Conservation (phyloP, 1,284 basidiomycete species). For the Trichosporon ovoides region DNA sequence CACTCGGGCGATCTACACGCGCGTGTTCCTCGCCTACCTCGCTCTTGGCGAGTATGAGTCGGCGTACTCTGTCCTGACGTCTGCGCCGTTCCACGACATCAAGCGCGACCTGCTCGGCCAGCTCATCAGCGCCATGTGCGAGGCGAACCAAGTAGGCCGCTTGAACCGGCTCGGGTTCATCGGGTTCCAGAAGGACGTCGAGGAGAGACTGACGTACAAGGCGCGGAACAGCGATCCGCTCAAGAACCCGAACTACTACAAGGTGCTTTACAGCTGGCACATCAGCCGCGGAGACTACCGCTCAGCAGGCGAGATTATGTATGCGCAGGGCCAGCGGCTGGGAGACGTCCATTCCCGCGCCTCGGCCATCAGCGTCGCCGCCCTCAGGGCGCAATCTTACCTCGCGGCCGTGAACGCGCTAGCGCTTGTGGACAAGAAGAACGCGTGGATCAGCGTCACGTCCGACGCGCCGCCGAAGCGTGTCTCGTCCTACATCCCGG, state of each 20-base stretch:
- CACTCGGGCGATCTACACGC: constrained; percentile 66
- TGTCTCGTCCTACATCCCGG: constrained; percentile 70
- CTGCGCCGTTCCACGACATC: constrained; percentile 65
- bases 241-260: constrained; percentile 77
- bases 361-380: constrained; percentile 57
- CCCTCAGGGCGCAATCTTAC: constrained; percentile 73
- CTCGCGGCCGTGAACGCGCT: constrained; percentile 85
- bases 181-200: constrained; percentile 79
- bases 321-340: constrained; percentile 82
- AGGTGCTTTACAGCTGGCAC: constrained; percentile 91
- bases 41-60: constrained; percentile 72
- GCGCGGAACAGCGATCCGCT: constrained; percentile 89
- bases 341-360: constrained; percentile 51
- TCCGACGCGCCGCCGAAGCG: not conserved
- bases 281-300: constrained; percentile 78
- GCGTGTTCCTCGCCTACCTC: constrained; percentile 68
- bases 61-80: constrained; percentile 72
- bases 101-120: constrained; percentile 72
- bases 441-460: constrained; percentile 73
- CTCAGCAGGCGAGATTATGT: constrained; percentile 86
- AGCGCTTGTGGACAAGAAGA: constrained; percentile 70
- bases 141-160: constrained; percentile 71
- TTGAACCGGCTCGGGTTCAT: constrained; percentile 81
- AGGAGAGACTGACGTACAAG: constrained; percentile 85
- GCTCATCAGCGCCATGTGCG: constrained; percentile 87